These are phyloP conservation scores for Triticum timopheevii DNA, from an alignment of 176 grass and related monocot genomes.

Conservation along the genomic window DNA sequence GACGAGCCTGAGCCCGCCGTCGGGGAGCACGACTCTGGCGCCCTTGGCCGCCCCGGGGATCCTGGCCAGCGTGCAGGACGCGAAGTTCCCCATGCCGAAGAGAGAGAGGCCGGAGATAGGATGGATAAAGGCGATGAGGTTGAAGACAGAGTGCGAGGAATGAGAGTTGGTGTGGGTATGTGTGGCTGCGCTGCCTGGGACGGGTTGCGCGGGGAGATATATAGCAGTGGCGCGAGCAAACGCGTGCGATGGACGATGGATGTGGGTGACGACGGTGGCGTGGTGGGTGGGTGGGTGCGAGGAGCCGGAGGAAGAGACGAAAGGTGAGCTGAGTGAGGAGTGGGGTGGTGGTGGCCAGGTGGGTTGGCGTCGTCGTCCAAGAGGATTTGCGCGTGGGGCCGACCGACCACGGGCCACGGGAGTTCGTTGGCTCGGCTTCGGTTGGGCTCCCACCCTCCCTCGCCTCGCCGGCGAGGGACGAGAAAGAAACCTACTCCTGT, in stretches of 20 bases:
- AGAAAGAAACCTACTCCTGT: too few relatives aligned
- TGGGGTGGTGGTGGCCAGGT: constrained; percentile 5
- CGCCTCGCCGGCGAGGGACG: too few relatives aligned
- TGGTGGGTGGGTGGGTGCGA: neutral
- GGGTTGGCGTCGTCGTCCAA: neutral
- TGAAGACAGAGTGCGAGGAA: neutral
- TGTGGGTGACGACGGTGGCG: constrained; percentile 19
- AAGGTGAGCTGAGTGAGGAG: neutral
- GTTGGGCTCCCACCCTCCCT: neutral
- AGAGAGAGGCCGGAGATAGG: neutral
- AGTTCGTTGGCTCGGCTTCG: neutral
- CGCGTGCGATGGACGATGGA: constrained; percentile 26
- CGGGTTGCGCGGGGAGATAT: constrained; percentile 5
- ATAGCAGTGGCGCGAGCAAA: constrained; percentile 21
- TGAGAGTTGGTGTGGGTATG: neutral
- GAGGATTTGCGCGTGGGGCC: constrained; percentile 45
- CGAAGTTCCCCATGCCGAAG: constrained; percentile 75
- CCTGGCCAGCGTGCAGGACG: constrained; percentile 55
- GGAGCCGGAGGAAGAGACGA: neutral
- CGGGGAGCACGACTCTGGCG: constrained; percentile 65
- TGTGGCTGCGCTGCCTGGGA: neutral
- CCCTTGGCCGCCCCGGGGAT: neutral
- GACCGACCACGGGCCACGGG: constrained; percentile 13
- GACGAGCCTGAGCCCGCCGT: constrained; percentile 40
- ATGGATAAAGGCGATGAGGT: neutral